Base-by-base conservation (phyloP, 148 eudicot species). In the Heliosperma pusillum region DNA sequence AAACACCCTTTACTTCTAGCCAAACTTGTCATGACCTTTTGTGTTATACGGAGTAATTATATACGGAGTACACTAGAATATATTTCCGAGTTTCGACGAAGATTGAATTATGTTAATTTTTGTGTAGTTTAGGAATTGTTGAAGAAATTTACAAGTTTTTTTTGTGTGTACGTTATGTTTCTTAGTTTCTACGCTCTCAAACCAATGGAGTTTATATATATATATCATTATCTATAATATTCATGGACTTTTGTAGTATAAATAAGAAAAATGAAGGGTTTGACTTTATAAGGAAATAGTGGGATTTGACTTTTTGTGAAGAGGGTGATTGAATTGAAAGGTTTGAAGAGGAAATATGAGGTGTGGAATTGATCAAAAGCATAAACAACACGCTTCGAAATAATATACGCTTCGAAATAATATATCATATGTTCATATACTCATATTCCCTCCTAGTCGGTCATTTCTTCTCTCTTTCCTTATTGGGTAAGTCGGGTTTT, bases 271-370 rank as follows among this genome's bases (percentile, higher is more conserved):
- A 65, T 26, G 45, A 74, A 66, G 29, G 61, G 65, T 21, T 70
- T 78, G 80, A 80, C 79, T 45, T 71, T 66, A n/a, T 7, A 36
- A 70, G 20, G 15, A 15, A 15, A 55, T 36, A 33, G 73, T 70
- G 24, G 56, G 47, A 62, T 68, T 74, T 76, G 79, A 80, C 80
- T 66, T n/a, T 1, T 47, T 11, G 30, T 30, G 13, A 25, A 5
- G 57, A 65, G 72, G 67, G 61, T 75, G 71, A 19, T 80, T 80
- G 80, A 80, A 72, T 80, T 80, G 72, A 65, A 70, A 75, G 9
- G 45, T 47, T 42, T 73, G 73, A 73, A 20, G 36, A 29, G 10
- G 52, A 75, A 76, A 53, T 58, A 22, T 50, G 29, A 25, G 62
- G 22, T 8, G 30, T 76, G 72, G 79, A 77, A 71, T 62, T 20